Conservation (phyloP, 257 asterid genomes). For the Solanum sejunctum region DNA sequence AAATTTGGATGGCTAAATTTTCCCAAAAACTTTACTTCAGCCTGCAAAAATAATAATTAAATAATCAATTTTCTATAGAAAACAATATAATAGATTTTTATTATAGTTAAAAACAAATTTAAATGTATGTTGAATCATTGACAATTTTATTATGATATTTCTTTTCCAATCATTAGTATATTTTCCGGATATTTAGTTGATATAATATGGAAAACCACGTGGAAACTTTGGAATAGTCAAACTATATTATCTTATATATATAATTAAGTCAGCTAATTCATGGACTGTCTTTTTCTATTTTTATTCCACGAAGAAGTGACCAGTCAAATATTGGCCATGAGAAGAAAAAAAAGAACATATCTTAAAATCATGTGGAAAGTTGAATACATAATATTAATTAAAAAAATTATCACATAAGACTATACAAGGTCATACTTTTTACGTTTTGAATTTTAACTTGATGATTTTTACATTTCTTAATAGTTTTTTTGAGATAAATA, state of each 20-base stretch:
- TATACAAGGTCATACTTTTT: neutral
- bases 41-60: conserved; percentile 31
- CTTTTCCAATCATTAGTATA: neutral
- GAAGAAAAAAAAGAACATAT: neutral
- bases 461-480: too few relatives aligned
- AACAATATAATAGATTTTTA: neutral
- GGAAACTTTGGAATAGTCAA: neutral
- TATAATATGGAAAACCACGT: neutral
- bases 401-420: neutral
- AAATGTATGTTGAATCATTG: neutral
- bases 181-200: neutral
- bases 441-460: too few relatives aligned
- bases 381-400: neutral
- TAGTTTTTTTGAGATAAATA: too few relatives aligned
- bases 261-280: neutral
- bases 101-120: too few relatives aligned
- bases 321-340: neutral
- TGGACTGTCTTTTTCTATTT: neutral
- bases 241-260: neutral
- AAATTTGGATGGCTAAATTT: conserved; percentile 81
- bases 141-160: neutral
- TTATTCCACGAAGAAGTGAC: neutral
- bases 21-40: conserved; percentile 88
- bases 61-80: neutral
- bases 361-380: neutral